These are phyloP conservation scores for Colletotrichum filicis DNA, from an alignment of 2,329 filamentous ascomycete genomes.

Conservation along the genomic window DNA sequence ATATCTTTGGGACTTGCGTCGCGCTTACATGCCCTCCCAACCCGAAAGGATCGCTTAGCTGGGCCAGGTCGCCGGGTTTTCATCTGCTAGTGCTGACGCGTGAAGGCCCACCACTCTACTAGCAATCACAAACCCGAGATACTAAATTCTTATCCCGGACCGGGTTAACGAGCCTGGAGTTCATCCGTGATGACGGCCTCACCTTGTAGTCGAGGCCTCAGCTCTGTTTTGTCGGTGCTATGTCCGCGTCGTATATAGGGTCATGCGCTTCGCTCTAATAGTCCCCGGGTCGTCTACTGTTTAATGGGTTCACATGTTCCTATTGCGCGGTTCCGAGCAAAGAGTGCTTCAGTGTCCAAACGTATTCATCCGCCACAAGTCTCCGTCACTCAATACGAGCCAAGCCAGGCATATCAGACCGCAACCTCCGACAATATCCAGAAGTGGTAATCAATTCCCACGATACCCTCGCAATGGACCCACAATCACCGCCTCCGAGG, in stretches of 20 bases:
- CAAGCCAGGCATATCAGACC: neutral
- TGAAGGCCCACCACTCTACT: neutral
- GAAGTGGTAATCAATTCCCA: too few species aligned
- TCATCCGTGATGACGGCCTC: neutral
- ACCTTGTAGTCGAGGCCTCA: neutral
- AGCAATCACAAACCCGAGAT: neutral
- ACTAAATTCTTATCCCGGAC: conserved; percentile 7
- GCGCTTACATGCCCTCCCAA: neutral
- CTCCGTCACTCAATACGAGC: neutral
- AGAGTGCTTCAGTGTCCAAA: neutral
- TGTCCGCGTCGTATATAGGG: neutral
- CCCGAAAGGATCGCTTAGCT: neutral
- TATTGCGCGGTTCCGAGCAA: too few species aligned
- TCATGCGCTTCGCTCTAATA: neutral
- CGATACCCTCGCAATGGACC: conserved; percentile 25
- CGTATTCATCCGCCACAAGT: neutral
- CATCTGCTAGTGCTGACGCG: neutral
- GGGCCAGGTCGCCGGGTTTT: conserved; percentile 6
- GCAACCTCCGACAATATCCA: neutral
- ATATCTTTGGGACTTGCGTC: neutral
- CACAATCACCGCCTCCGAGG: neutral
- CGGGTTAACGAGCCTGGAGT: neutral
- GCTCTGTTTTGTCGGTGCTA: neutral
- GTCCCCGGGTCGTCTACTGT: too few species aligned
- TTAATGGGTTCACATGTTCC: too few species aligned